These are phyloP conservation scores for Colletotrichum euphorbiae DNA, from an alignment of 2,329 filamentous ascomycete species.

Conservation along the genomic window DNA sequence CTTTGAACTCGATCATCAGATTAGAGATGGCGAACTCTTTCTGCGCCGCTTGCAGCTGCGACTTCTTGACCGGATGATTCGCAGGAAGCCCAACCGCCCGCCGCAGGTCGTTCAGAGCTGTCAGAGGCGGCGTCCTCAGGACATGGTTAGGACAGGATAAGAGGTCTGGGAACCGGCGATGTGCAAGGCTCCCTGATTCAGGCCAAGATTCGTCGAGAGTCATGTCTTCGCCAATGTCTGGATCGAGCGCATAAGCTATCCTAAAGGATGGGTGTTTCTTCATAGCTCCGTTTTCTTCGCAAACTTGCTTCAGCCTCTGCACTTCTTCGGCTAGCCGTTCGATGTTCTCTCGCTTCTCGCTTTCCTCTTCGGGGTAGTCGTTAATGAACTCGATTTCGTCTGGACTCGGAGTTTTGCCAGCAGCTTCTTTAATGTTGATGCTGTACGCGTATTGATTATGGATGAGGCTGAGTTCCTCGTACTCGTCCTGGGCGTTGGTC, in stretches of 20 bases:
- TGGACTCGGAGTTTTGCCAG: slow-evolving; percentile 46
- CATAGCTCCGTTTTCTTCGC: slow-evolving; percentile 56
- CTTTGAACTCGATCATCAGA: slow-evolving; percentile 52
- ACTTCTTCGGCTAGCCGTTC: slow-evolving; percentile 50
- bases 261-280: slow-evolving; percentile 54
- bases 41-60: slow-evolving; percentile 53
- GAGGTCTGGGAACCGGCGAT: slow-evolving; percentile 57
- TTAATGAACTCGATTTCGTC: slow-evolving; percentile 59
- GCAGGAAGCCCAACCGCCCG: slow-evolving; percentile 52
- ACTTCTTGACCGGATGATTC: slow-evolving; percentile 49
- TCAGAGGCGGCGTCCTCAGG: slow-evolving; percentile 53
- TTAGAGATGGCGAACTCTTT: slow-evolving; percentile 63
- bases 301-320: slow-evolving; percentile 51
- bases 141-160: slow-evolving; percentile 62
- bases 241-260: slow-evolving; percentile 55
- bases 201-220: slow-evolving; percentile 50
- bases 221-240: slow-evolving; percentile 55
- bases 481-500: slow-evolving; percentile 60
- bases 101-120: slow-evolving; percentile 55
- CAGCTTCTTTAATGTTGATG: slow-evolving; percentile 48
- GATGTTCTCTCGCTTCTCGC: slow-evolving; percentile 49
- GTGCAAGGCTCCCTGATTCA: slow-evolving; percentile 48
- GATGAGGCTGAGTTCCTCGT: slow-evolving; percentile 56
- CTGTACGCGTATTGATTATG: slow-evolving; percentile 54
- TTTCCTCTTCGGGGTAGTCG: slow-evolving; percentile 54